Conservation (phyloP, 2,329 filamentous ascomycete genomes). For the Fusarium pseudoanthophilum region DNA sequence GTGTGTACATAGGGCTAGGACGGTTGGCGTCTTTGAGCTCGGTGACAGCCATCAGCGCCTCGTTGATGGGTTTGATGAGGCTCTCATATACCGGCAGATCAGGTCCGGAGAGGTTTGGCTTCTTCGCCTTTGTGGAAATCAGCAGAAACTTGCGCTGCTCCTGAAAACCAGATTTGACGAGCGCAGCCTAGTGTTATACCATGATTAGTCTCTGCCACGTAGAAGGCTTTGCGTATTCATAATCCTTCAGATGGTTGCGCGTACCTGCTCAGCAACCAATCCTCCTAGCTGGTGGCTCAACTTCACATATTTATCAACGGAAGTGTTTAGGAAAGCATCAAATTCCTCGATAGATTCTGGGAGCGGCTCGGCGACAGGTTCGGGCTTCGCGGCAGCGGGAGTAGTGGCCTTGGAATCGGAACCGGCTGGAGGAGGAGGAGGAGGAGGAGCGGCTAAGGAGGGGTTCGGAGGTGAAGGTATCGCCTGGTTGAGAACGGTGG, state of each 20-base stretch:
- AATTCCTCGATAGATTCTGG: constrained; percentile 89
- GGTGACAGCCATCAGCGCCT: constrained; percentile 80
- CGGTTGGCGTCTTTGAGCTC: constrained; percentile 86
- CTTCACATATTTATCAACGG: constrained; percentile 81
- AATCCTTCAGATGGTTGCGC: constrained; percentile 28
- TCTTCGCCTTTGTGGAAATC: constrained; percentile 90
- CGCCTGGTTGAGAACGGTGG: constrained; percentile 57
- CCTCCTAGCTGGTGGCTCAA: constrained; percentile 82
- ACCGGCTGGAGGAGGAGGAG: constrained; percentile 45
- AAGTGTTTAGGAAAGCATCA: constrained; percentile 77
- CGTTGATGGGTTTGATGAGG: constrained; percentile 87
- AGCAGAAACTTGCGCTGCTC: constrained; percentile 90
- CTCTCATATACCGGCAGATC: constrained; percentile 76
- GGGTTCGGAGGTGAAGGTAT: constrained; percentile 47
- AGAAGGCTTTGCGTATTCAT: not conserved
- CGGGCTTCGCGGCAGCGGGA: constrained; percentile 46
- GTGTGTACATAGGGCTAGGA: constrained; percentile 77
- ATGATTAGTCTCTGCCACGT: not conserved
- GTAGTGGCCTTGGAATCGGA: constrained; percentile 50
- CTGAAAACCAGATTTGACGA: constrained; percentile 74
- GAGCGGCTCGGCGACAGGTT: constrained; percentile 64
- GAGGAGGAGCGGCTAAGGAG: constrained; percentile 44
- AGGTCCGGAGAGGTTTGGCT: constrained; percentile 75
- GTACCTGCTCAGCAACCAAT: constrained; percentile 82
- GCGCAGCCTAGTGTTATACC: constrained; percentile 54